Conservation (phyloP, 495 filamentous ascomycete species). For the Aspergillus olivimuriae region DNA sequence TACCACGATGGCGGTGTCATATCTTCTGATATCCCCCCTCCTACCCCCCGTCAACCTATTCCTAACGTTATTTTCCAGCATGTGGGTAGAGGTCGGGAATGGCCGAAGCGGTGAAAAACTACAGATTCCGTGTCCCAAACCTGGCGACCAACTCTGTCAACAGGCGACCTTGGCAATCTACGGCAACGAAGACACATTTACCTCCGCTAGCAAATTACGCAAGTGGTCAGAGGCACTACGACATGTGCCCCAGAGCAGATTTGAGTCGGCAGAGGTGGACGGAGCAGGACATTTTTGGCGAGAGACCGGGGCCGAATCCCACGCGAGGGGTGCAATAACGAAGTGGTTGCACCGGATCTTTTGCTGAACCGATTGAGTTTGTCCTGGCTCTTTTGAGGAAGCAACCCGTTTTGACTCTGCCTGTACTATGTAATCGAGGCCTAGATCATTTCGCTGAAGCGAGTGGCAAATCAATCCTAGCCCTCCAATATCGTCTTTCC, state of each 20-base stretch:
- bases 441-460: no score
- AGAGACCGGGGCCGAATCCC: slow-evolving; percentile 53
- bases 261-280: slow-evolving; percentile 51
- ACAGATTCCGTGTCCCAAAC: slow-evolving; percentile 29
- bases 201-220: slow-evolving; percentile 58
- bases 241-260: slow-evolving; percentile 30
- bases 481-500: no score
- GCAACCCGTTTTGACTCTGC: no score
- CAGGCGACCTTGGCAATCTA: slow-evolving; percentile 67
- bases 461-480: no score
- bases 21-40: slow-evolving; percentile 77
- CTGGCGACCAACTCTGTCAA: slow-evolving; percentile 47
- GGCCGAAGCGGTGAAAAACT: slow-evolving; percentile 14
- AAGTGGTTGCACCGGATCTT: slow-evolving; percentile 36
- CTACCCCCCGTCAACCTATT: slow-evolving; percentile 56
- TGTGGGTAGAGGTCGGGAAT: slow-evolving; percentile 25
- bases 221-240: slow-evolving; percentile 61
- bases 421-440: no score
- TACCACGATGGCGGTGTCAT: slow-evolving; percentile 41
- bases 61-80: slow-evolving; percentile 46
- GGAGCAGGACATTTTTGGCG: slow-evolving; percentile 82
- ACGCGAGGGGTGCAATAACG: slow-evolving; percentile 42
- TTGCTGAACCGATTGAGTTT: no score
- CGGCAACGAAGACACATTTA: slow-evolving; percentile 74
- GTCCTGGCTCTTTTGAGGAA: no score